Evolutionary conservation across 2,329 filamentous ascomycete species (phyloP).

Genomic region (Phyllosticta citrichinensis): DNA sequence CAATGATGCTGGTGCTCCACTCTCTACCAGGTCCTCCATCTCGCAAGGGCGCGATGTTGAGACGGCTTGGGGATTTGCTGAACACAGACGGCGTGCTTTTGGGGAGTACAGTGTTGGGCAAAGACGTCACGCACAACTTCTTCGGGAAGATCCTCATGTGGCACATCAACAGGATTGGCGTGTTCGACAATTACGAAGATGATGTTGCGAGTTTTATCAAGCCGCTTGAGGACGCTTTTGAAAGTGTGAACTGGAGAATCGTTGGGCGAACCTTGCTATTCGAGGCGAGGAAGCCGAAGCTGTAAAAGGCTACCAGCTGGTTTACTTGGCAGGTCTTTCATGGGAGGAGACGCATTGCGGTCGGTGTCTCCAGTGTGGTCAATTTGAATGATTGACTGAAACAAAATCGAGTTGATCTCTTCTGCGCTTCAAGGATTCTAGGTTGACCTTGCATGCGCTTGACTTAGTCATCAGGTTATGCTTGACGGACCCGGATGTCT

Average conservation of each 20-base stretch:
- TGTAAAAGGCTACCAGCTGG: neutral
- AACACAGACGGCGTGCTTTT: conserved; percentile 25
- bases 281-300: conserved; percentile 20
- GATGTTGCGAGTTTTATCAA: conserved; percentile 23
- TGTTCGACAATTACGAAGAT: conserved; percentile 35
- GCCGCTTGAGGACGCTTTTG: conserved; percentile 28
- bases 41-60: conserved; percentile 5
- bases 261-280: conserved; percentile 33
- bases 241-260: conserved; percentile 30
- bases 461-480: neutral
- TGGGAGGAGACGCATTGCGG: no score
- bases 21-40: conserved; percentile 23
- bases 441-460: neutral
- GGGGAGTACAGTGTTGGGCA: conserved; percentile 30
- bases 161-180: conserved; percentile 26
- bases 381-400: no score
- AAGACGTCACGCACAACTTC: conserved; percentile 19
- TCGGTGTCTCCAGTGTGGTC: no score
- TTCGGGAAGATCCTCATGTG: conserved; percentile 18
- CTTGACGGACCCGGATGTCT: neutral
- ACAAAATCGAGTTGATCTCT: no score
- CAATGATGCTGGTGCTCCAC: conserved; percentile 11
- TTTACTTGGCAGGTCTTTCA: no score
- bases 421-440: no score
- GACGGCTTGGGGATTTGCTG: neutral